Evolutionary conservation across 2,329 filamentous ascomycete genomes (phyloP), one percentile per base, ranked within the genome.

Genomic region (Pleurostoma richardsiae): DNA sequence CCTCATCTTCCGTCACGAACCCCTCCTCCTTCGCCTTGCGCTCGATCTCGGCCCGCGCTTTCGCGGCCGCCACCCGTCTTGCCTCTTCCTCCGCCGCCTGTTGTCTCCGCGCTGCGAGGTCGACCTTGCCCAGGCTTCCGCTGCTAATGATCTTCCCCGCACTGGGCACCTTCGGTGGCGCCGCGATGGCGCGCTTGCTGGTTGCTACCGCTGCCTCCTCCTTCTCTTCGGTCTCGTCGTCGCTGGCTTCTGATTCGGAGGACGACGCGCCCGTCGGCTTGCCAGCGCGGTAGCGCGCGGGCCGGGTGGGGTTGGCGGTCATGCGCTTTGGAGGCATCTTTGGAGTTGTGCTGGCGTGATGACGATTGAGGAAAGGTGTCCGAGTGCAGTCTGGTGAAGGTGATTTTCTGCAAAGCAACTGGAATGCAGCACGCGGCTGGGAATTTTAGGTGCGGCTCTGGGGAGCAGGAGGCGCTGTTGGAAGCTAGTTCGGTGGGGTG

Each of bases 241-340:
- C 74, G 60, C 68, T 71, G 54, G 67, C 68, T 42, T 78, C 75
- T 5, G 71, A 74, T 49, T 78, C 74, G 39, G 74, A 77, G 8
- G 67, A 69, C 19, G 72, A 74, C 50, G 72, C 76, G 6, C 72
- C 78, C 3, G 76, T 71, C 11, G 85, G 74, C 66, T 96, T 97
- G 54, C 94, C 92, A 11, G 92, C 86, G 49, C 90, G 84, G 59
- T 96, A 87, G 48, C 94, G 87, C 55, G 84, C 81, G 28, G 90
- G 88, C 63, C 83, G 84, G 49, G 85, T 70, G 4, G 89, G 90
- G 61, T 96, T 96, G 52, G 91, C 90, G 52, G 92, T 97, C 88
- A 97, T 96, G 60, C 88, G 87, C 65, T 88, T 90, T 10, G 85
- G 82, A 51, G 87, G 84, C 77, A 80, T 81, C 31, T 41, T 59